Conservation (phyloP, 495 filamentous ascomycete genomes). For the Penicillium coprophilum region DNA sequence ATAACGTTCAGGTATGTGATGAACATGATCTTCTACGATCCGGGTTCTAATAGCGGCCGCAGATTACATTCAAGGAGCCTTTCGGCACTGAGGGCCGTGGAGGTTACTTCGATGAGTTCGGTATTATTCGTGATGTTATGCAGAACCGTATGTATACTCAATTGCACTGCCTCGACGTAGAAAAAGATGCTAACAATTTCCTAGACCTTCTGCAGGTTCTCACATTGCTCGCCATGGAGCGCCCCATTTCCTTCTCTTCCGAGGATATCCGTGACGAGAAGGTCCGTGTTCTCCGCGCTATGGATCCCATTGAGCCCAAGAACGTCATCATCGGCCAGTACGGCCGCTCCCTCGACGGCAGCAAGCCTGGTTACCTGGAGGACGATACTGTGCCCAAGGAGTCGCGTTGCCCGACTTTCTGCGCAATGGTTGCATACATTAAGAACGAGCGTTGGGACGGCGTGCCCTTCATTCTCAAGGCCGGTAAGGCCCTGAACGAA, state of each 20-base stretch:
- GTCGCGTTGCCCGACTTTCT: constrained; percentile 96
- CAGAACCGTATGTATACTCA: constrained; percentile 68
- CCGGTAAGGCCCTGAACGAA: constrained; percentile 98
- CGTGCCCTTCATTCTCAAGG: constrained; percentile 99
- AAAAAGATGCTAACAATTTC: constrained; percentile 23
- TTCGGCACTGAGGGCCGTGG: constrained; percentile 99
- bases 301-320: constrained; percentile 96
- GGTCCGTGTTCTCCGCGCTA: constrained; percentile 87
- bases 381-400: constrained; percentile 98
- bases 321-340: constrained; percentile 99
- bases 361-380: constrained; percentile 97
- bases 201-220: constrained; percentile 89
- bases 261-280: constrained; percentile 99
- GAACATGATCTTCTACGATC: background rate
- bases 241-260: constrained; percentile 95
- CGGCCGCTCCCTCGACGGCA: constrained; percentile 92
- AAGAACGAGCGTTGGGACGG: constrained; percentile 99
- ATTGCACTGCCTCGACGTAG: background rate
- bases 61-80: constrained; percentile 99
- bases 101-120: constrained; percentile 99
- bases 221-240: constrained; percentile 96
- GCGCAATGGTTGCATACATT: constrained; percentile 93
- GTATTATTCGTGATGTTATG: constrained; percentile 99
- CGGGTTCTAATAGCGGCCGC: constrained; percentile 12
- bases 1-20: constrained; percentile 71